Percentiles rank a stretch among this genome's conserved stretches.
Evolutionary conservation across 805 yeast species (phyloP).

Genomic region (Isabelozyma rhagii): DNA sequence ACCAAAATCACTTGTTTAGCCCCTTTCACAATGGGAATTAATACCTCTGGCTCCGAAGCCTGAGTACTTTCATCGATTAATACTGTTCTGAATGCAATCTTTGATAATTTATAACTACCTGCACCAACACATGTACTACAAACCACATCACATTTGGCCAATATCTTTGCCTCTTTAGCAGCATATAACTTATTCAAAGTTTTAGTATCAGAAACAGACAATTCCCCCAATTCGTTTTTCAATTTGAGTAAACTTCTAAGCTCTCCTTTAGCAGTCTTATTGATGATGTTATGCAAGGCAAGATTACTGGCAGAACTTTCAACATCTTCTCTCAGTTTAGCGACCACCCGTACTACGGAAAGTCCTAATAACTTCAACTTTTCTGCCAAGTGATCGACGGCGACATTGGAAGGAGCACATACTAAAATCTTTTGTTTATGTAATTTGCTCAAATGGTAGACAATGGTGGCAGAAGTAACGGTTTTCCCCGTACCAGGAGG

Average conservation of each 20-base stretch:
- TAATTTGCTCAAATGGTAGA: constrained; percentile 66
- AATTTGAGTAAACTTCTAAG: constrained; percentile 56
- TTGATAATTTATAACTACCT: constrained; percentile 63
- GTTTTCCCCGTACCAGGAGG: constrained; percentile 89
- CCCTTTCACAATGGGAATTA: constrained; percentile 86
- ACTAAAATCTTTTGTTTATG: constrained; percentile 69
- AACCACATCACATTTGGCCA: constrained; percentile 67
- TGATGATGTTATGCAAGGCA: constrained; percentile 55
- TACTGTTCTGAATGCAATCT: constrained; percentile 66
- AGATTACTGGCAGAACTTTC: constrained; percentile 59
- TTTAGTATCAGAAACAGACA: constrained; percentile 52
- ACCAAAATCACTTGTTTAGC: constrained; percentile 86
- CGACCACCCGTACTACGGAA: constrained; percentile 73
- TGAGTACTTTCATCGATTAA: constrained; percentile 92
- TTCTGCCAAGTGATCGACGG: constrained; percentile 84
- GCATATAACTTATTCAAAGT: constrained; percentile 40
- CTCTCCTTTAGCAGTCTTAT: constrained; percentile 47
- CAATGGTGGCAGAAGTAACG: constrained; percentile 85
- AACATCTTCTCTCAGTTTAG: constrained; percentile 77
- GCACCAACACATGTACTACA: constrained; percentile 95
- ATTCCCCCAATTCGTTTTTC: constrained; percentile 66
- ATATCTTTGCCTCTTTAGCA: constrained; percentile 46
- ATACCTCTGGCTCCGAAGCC: constrained; percentile 87
- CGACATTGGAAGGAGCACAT: constrained; percentile 95
- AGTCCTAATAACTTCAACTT: constrained; percentile 70